Conservation (phyloP, 805 yeast species). For the Candida sphagnicola region DNA sequence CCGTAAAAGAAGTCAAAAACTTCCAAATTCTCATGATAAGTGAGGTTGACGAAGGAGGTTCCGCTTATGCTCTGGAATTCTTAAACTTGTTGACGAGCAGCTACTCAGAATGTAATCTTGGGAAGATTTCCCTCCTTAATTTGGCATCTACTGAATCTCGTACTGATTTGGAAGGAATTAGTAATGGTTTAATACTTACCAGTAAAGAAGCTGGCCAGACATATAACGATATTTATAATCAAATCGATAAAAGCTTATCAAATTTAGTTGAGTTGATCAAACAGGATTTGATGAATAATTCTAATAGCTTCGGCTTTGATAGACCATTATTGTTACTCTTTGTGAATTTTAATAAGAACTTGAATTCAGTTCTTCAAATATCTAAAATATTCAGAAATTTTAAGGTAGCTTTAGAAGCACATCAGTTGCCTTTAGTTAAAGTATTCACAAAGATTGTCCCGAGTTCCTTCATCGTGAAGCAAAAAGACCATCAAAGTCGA, state of each 20-base stretch:
- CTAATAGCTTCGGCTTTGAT: conserved; percentile 39
- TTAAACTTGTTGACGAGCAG: conserved; percentile 37
- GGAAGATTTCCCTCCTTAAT: conserved; percentile 33
- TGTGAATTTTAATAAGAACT: conserved; percentile 38
- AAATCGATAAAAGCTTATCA: conserved; percentile 24
- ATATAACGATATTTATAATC: conserved; percentile 25
- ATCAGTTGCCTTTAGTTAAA: conserved; percentile 37
- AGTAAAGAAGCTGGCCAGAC: conserved; percentile 16
- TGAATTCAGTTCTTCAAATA: conserved; percentile 45
- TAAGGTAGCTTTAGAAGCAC: conserved; percentile 29
- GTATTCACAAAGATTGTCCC: conserved; percentile 37
- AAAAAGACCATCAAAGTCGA: conserved; percentile 11
- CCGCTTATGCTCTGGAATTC: conserved; percentile 34
- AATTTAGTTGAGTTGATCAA: conserved; percentile 34
- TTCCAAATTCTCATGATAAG: conserved; percentile 49
- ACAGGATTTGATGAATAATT: conserved; percentile 35
- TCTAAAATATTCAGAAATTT: conserved; percentile 47
- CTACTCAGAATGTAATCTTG: conserved; percentile 49
- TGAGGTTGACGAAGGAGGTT: conserved; percentile 18
- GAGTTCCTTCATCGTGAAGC: conserved; percentile 20
- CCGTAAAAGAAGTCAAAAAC: conserved; percentile 46
- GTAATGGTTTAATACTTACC: conserved; percentile 23
- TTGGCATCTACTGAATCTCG: conserved; percentile 24
- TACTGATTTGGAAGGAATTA: conserved; percentile 25
- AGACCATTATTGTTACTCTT: conserved; percentile 51